These are phyloP conservation scores for Abortiporus biennis DNA, from an alignment of 1,284 basidiomycete species.

Conservation along the genomic window DNA sequence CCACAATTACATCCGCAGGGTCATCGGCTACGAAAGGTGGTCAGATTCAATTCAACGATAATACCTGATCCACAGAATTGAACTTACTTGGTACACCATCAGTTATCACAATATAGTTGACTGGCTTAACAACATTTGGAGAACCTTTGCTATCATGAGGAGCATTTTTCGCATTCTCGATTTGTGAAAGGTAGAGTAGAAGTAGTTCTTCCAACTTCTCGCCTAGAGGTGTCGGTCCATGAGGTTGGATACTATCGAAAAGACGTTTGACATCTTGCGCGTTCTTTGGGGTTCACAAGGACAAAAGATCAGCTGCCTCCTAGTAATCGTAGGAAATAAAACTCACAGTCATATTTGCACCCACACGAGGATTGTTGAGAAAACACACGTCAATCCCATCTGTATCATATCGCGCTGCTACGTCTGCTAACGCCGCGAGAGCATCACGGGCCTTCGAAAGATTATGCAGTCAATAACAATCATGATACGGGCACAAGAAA, in stretches of 20 bases:
- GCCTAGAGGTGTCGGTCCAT: neutral
- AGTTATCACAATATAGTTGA: conserved; percentile 58
- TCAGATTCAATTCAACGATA: neutral
- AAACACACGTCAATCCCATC: conserved; percentile 49
- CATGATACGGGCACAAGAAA: neutral
- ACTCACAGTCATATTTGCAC: conserved; percentile 30
- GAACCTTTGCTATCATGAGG: neutral
- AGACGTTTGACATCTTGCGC: neutral
- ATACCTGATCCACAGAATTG: neutral
- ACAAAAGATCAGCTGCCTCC: no score
- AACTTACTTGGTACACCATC: conserved; percentile 54
- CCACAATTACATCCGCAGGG: conserved; percentile 40
- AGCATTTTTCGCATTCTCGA: neutral
- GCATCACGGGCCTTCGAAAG: conserved; percentile 33
- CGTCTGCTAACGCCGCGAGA: conserved; percentile 34
- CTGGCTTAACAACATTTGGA: conserved; percentile 38
- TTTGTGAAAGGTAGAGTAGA: neutral
- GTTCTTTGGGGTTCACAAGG: no score
- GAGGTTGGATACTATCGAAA: neutral
- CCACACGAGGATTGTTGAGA: conserved; percentile 30
- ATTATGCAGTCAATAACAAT: conserved; percentile 6
- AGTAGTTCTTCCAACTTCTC: neutral
- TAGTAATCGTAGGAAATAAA: neutral
- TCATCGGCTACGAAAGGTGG: conserved; percentile 39
- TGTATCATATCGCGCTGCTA: conserved; percentile 36